Evolutionary conservation across 345 rosid genomes (phyloP).

Genomic region (Acer negundo): DNA sequence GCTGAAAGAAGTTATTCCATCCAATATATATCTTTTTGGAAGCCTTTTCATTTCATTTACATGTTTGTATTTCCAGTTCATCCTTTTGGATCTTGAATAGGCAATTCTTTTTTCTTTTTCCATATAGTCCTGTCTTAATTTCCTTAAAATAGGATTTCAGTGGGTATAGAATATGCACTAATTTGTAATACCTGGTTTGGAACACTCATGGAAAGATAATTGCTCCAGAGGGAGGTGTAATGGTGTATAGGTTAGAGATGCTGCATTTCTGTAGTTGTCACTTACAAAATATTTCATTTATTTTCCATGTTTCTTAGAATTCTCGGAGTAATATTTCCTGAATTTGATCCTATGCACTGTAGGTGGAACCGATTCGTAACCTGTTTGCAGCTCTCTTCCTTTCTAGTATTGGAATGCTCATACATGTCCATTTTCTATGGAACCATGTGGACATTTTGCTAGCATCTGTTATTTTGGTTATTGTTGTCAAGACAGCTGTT

Average conservation of each 20-base stretch:
- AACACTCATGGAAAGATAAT: not conserved
- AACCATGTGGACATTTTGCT: constrained; percentile 96
- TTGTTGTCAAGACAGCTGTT: constrained; percentile 86
- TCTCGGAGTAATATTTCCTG: not conserved
- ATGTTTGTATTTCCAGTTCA: not conserved
- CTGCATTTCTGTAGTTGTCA: not conserved
- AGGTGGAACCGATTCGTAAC: constrained; percentile 99
- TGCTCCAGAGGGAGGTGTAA: not conserved
- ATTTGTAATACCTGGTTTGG: not conserved
- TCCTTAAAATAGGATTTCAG: not conserved
- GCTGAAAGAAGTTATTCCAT: too few species aligned
- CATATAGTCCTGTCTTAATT: not conserved
- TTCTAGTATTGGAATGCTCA: constrained; percentile 98
- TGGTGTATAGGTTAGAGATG: constrained; percentile 4
- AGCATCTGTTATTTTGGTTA: constrained; percentile 90
- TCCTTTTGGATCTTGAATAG: not conserved
- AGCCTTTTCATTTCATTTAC: not conserved
- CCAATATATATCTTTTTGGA: not conserved
- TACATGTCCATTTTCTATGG: constrained; percentile 97
- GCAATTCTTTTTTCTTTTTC: not conserved
- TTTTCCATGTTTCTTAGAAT: constrained; percentile 2
- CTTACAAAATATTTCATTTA: not conserved
- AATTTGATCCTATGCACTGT: constrained; percentile 19
- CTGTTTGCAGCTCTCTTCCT: constrained; percentile 95
- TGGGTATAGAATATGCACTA: not conserved